Percentiles rank a stretch among this genome's conserved stretches.
Evolutionary conservation across 441 rosid genomes (phyloP).

Genomic region (Metrosideros polymorpha): DNA sequence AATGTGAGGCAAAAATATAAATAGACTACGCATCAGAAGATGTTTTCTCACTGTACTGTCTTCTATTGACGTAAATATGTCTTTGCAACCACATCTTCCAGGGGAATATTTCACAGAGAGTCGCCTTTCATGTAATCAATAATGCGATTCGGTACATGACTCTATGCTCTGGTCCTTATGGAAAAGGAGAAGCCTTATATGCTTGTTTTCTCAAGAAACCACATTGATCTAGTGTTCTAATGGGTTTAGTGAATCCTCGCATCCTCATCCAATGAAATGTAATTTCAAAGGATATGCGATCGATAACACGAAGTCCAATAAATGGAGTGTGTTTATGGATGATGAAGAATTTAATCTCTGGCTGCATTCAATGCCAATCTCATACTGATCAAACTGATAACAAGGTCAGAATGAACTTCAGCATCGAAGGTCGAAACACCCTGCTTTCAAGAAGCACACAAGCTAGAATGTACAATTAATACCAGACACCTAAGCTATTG

Average conservation of each 20-base stretch:
- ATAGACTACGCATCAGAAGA: not conserved
- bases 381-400: not conserved
- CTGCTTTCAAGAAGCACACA: not conserved
- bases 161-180: not conserved
- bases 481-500: not conserved
- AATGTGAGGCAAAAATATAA: not conserved
- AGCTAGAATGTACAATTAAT: not conserved
- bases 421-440: not conserved
- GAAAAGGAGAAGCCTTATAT: not conserved
- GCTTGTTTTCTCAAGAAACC: not conserved
- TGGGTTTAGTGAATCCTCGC: not conserved
- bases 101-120: not conserved
- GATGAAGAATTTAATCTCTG: not conserved
- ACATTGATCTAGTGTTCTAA: not conserved
- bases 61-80: not conserved
- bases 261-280: not conserved
- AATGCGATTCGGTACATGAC: not conserved
- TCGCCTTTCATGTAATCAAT: not conserved
- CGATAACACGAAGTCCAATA: not conserved
- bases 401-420: not conserved
- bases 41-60: not conserved
- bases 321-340: not conserved
- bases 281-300: not conserved
- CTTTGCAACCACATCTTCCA: not conserved
- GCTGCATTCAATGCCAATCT: not conserved